Evolutionary conservation across 495 filamentous ascomycete genomes (phyloP), one percentile per base, ranked within the genome.

Genomic region (Penicillium robsamsonii): DNA sequence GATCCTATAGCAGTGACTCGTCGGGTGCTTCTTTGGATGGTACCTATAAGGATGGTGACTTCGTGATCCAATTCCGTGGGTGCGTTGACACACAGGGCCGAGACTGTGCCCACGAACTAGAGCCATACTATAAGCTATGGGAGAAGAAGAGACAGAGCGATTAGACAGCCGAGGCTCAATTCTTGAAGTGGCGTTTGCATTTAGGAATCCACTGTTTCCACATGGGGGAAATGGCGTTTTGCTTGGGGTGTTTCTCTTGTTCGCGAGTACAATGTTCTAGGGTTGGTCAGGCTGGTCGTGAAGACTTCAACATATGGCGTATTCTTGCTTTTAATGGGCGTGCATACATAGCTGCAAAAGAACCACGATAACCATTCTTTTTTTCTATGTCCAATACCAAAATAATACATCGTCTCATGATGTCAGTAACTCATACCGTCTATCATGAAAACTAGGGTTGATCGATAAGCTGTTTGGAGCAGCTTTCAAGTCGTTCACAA

Each of bases 11-110:
- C 62, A 69, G 75, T 25, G 79, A 82, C 50, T 74, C 79, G 7
- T 57, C 68, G 1, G 74, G 70, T 25, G 68, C 69, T 12, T 67
- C 68, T n/a, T 60, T 53, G 22, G 78, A 82, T 62, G 83, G 78
- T 7, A 67, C 67, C 1, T 76, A 77, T 46, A 67, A 70, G n/a
- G 89, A 95, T n/a, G 95, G 90, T 0, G 94, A 99, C 63, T 86
- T 97, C 46, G 79, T 92, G 1, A 82, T 95, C 59, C 78, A 84
- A 17, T 90, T 97, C 56, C 72, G 77, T 17, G 84, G 81, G 24
- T 99, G 95, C 67, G 79, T 84, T n/a, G 73, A 78, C 29, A 60
- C 68, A 6, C 68, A 70, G 9, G 50, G 18, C 20, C 71, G 82
- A 33, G 82, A 80, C 53, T 99, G 95, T 70, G 85, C 87, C 50